These are phyloP conservation scores for Simplicillium aogashimaense DNA, from an alignment of 2,329 filamentous ascomycete species.

Conservation along the genomic window DNA sequence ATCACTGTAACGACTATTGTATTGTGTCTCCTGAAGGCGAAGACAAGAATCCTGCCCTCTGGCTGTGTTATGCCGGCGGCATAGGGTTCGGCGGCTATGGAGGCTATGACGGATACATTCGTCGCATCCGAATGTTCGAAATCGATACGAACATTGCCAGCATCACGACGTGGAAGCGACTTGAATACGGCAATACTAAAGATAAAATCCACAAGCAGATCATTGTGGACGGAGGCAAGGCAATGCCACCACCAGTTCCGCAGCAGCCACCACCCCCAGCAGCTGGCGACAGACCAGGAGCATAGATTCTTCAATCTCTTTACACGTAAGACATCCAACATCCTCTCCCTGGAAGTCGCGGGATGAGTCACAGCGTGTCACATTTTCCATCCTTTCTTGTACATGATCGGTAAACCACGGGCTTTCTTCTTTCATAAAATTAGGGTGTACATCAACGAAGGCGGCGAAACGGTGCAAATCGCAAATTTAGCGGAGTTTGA, in stretches of 20 bases:
- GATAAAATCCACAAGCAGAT: slow-evolving; percentile 53
- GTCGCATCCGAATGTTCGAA: slow-evolving; percentile 81
- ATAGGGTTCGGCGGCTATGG: slow-evolving; percentile 92
- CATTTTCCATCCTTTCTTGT: no score
- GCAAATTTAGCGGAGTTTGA: no score
- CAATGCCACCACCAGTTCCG: slow-evolving; percentile 19
- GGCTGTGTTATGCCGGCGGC: slow-evolving; percentile 97
- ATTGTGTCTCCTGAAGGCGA: slow-evolving; percentile 50
- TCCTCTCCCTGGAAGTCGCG: neutral
- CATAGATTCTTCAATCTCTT: no score
- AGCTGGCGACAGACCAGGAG: neutral
- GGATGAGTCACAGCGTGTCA: no score
- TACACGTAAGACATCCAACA: no score
- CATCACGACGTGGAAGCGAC: slow-evolving; percentile 84
- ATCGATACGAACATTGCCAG: slow-evolving; percentile 85
- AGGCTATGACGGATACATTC: slow-evolving; percentile 77
- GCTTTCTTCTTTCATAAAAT: no score
- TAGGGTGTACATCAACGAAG: no score
- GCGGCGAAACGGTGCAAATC: no score
- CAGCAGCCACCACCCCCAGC: slow-evolving; percentile 6
- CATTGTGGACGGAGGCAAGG: slow-evolving; percentile 52
- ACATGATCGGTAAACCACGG: no score
- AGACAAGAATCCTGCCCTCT: slow-evolving; percentile 57
- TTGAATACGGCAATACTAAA: slow-evolving; percentile 55
- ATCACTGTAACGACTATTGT: slow-evolving; percentile 97